phyloP scores from a whole-genome alignment of 176 grass and related monocot genomes.

The Zizania latifolia region DNA sequence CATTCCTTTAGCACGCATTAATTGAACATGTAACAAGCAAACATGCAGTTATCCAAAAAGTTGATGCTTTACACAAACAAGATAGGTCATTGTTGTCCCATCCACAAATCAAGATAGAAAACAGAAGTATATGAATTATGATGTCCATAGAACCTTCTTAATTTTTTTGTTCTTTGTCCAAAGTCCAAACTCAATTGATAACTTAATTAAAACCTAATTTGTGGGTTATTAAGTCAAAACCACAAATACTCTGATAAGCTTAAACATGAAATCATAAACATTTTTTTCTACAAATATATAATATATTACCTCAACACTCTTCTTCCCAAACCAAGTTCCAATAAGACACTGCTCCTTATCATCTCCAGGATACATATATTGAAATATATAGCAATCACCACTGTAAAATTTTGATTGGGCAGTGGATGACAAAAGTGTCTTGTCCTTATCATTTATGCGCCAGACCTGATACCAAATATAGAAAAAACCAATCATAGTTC shows the following conservation, averaged over 20 bases:
- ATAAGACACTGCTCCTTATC: constrained; percentile 90
- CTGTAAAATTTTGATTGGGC: constrained; percentile 79
- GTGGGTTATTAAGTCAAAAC: neutral
- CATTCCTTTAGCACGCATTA: neutral
- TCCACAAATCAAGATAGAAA: neutral
- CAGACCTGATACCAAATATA: constrained; percentile 62
- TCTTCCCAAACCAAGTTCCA: constrained; percentile 91
- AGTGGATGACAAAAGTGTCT: constrained; percentile 49
- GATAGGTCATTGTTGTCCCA: neutral
- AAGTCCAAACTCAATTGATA: neutral
- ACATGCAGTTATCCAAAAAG: neutral
- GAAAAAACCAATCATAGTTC: neutral
- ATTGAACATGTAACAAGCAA: neutral
- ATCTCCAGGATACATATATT: constrained; percentile 75
- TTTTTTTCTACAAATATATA: constrained; percentile 8
- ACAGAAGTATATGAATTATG: neutral
- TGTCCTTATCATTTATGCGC: constrained; percentile 73
- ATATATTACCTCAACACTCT: constrained; percentile 68
- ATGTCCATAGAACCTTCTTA: neutral
- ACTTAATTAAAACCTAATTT: neutral
- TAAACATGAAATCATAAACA: neutral
- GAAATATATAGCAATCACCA: constrained; percentile 93
- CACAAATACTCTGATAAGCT: neutral
- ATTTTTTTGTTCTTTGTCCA: neutral
- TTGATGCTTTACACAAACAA: neutral